Evolutionary conservation across 495 filamentous ascomycete genomes (phyloP), one percentile per base, ranked within the genome.

Genomic region (Cercophora newfieldiana): DNA sequence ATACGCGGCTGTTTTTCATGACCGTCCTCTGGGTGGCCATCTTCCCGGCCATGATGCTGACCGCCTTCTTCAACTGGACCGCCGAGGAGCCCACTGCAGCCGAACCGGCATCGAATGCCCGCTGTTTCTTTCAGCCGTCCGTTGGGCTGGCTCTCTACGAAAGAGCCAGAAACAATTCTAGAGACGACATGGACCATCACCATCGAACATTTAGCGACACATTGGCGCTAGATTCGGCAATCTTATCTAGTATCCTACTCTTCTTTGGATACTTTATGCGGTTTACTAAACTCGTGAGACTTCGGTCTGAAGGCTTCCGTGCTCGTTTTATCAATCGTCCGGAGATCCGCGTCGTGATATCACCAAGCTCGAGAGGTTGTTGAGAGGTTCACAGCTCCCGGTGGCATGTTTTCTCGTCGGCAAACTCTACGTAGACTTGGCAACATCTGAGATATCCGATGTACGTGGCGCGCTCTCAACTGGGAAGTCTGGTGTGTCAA

Each of bases 31-130:
- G 30, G 18, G 8, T 59, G 19, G 14, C 31, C 12, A 28, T 59
- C 6, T 26, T 59, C 19, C 26, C 31, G 6, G 57, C 29, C n/a
- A 18, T 33, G 19, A 30, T 21, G 1, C 57, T 30, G n/a, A 59
- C 57, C 12, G 31, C 25, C 1, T 59, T 44, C 31, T 66, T 60
- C 29, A 49, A 57, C 44, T 64, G 62, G 62, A 12, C 47, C 10
- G n/a, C 8, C 28, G 7, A 24, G 2, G 50, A 53, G 24, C 21
- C 50, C 10, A 53, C 50, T 22, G 31, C 57, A 30, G 57, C 57
- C 16, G 31, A 22, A 7, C n/a, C n/a, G 1, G 18, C 57, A 3
- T 37, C 57, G 3, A 33, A 44, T 21, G 31, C 57, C 1, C 31
- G 57, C n/a, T 59, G 57, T 30, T 59, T 37, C 16, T 59, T 59